These are phyloP conservation scores for Laguncularia racemosa DNA, from an alignment of 345 rosid genomes.

Conservation along the genomic window DNA sequence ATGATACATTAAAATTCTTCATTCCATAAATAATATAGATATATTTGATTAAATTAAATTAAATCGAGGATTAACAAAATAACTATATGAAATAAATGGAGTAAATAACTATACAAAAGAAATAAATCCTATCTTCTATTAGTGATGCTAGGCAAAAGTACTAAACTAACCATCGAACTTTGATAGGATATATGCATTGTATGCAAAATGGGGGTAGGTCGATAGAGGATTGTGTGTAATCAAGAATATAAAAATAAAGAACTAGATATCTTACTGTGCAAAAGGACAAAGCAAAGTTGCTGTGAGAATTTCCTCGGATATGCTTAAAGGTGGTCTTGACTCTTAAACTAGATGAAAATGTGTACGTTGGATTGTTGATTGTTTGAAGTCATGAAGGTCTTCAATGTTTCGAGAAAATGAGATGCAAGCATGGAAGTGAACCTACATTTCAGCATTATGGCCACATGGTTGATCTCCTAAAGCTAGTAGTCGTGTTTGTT, in stretches of 20 bases:
- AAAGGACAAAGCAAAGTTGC: conserved; percentile 25
- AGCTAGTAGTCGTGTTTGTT: conserved; percentile 68
- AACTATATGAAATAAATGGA: no score
- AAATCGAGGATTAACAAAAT: no score
- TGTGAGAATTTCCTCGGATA: conserved; percentile 21
- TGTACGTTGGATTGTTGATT: conserved; percentile 28
- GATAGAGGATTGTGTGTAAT: conserved; percentile 26
- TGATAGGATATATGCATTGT: no score
- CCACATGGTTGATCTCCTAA: conserved; percentile 65
- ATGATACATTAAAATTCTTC: no score
- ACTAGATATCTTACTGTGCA: conserved; percentile 20
- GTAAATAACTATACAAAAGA: no score
- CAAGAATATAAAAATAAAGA: conserved; percentile 17
- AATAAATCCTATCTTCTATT: no score
- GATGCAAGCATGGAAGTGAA: conserved; percentile 29
- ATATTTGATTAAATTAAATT: no score
- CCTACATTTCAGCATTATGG: conserved; percentile 61
- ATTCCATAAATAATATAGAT: no score
- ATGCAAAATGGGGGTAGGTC: no score
- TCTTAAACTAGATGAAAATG: conserved; percentile 24
- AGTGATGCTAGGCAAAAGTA: no score
- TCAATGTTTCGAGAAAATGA: conserved; percentile 27
- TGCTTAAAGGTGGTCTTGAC: conserved; percentile 26
- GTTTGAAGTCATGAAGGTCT: conserved; percentile 29
- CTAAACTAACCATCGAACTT: no score